Evolutionary conservation across 1,139 yeast genomes (phyloP), one percentile per base, ranked within the genome.

Genomic region (Pneumocystis sp.): DNA sequence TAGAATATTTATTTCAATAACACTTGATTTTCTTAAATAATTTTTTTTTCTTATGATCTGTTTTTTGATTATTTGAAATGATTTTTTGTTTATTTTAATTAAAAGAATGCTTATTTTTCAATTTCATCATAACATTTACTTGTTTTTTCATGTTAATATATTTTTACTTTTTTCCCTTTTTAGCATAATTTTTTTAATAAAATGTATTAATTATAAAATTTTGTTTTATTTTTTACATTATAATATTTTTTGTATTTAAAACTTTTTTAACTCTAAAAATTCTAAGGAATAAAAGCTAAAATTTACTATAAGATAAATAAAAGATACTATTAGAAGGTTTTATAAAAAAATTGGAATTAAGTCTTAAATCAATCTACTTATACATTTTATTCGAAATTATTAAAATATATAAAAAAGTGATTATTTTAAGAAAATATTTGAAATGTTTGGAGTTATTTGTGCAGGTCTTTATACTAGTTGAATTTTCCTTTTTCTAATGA

Each of bases 381-480:
- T n/a, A n/a, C n/a, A n/a, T n/a, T 50, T 29, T 6, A 50, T 50
- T 50, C 12, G 12, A 50, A 50, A 50, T 12, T 44, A 50, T 25
- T 50, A 25, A 50, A 50, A 21, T 45, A 45, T 45, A 40, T 40
- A 40, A 40, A 40, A 40, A 40, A 40, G 19, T 5, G 7, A 17
- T 40, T 15, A 39, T 62, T 62, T 25, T 7, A 61, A 59, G 34
- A 61, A 44, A 56, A 39, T 7, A 31, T 4, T 10, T 39, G 60
- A 40, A 44, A 81, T 72, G 84, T 78, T 78, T 72, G 81, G 81
- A 34, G 76, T 83, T 50, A 74, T 78, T 44, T 77, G 80, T 65
- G 79, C 81, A 3, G 81, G 81, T 37, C 70, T 81, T 45, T 78
- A 79, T 19, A 75, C 65, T 71, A 64, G 69, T 68, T 21, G 39